phyloP scores from a whole-genome alignment of 495 filamentous ascomycete genomes.

The Xylaria intraflava region DNA sequence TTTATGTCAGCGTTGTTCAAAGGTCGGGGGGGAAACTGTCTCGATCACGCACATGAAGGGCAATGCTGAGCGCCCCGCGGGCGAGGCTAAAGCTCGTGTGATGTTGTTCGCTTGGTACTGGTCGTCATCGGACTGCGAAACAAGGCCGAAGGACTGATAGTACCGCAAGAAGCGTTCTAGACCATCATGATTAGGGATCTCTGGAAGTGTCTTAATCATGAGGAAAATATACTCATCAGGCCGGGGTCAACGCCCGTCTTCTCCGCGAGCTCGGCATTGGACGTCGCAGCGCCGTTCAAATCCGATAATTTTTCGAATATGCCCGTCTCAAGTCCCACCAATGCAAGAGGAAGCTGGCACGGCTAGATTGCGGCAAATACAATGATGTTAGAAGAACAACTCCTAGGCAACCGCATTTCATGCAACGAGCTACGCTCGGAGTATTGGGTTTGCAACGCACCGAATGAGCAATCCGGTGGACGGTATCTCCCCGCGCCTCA shows the following conservation, averaged over 20 bases:
- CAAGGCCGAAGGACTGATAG: conserved; percentile 31
- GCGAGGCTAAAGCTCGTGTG: conserved; percentile 28
- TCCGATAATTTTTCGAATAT: conserved; percentile 30
- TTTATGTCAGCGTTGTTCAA: neutral
- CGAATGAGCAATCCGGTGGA: conserved; percentile 13
- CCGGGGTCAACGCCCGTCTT: conserved; percentile 23
- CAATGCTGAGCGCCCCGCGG: conserved; percentile 24
- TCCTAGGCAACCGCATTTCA: too few relatives aligned
- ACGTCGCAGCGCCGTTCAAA: conserved; percentile 14
- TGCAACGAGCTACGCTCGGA: neutral
- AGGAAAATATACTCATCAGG: conserved; percentile 27
- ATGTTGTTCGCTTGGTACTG: conserved; percentile 30
- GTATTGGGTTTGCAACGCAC: conserved; percentile 5
- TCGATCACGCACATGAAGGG: conserved; percentile 4
- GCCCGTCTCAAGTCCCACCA: conserved; percentile 31
- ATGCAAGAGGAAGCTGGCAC: conserved; percentile 20
- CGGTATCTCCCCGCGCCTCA: conserved; percentile 15
- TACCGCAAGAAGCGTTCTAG: conserved; percentile 40
- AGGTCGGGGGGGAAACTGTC: neutral
- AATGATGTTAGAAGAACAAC: neutral
- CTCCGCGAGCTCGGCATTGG: conserved; percentile 27
- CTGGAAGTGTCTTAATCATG: neutral
- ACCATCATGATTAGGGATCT: neutral
- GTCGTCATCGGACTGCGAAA: conserved; percentile 30
- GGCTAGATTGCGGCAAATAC: conserved; percentile 8